These are phyloP conservation scores for Apiospora hydei DNA, from an alignment of 2,329 filamentous ascomycete genomes.

Conservation along the genomic window DNA sequence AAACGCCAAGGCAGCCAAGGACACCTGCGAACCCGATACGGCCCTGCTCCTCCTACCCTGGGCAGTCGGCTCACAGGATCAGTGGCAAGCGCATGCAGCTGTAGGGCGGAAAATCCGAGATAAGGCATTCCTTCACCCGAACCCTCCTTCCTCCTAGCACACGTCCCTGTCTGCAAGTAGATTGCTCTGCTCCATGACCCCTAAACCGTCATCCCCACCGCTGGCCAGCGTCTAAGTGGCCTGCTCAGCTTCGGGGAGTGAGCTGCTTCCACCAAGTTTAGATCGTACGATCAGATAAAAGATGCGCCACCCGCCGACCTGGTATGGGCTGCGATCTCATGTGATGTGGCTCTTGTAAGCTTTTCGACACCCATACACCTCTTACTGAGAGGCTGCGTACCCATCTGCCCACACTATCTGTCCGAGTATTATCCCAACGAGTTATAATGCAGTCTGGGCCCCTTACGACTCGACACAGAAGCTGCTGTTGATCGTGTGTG, in stretches of 20 bases:
- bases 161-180: not conserved
- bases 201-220: not conserved
- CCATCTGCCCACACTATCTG: not conserved
- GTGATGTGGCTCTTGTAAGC: conserved; percentile 5
- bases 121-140: not conserved
- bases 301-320: not conserved
- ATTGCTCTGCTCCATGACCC: conserved; percentile 11
- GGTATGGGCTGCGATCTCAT: not conserved
- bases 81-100: not conserved
- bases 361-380: not conserved
- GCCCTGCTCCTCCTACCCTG: not conserved
- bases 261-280: not conserved
- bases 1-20: not conserved
- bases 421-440: not conserved
- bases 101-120: not conserved
- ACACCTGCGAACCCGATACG: not conserved
- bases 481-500: not conserved
- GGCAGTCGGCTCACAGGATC: not conserved
- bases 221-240: not conserved
- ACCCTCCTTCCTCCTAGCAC: not conserved
- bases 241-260: not conserved
- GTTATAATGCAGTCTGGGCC: conserved; percentile 1
- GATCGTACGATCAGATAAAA: conserved; percentile 5
- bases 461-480: not conserved
- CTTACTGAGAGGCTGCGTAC: conserved; percentile 13